phyloP scores from a whole-genome alignment of 805 yeast species.

The Lachancea dasiensis region DNA sequence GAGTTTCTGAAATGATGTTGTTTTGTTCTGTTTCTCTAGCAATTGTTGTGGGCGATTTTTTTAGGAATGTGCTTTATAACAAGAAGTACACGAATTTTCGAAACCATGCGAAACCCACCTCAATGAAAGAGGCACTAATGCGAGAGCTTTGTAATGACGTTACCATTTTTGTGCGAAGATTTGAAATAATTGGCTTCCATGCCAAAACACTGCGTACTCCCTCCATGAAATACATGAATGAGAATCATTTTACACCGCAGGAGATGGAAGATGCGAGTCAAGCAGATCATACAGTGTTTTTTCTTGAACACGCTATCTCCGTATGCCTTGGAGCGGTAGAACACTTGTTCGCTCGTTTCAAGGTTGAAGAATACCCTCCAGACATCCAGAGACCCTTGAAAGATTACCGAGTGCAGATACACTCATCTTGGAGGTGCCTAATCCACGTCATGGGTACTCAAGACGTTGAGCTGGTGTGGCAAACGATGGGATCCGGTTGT shows the following conservation, averaged over 20 bases:
- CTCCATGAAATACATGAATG: constrained; percentile 8
- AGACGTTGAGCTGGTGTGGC: constrained; percentile 4
- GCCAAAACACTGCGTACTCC: constrained; percentile 17
- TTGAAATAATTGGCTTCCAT: constrained; percentile 22
- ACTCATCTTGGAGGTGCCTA: constrained; percentile 8
- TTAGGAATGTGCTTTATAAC: constrained; percentile 19
- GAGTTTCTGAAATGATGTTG: not conserved
- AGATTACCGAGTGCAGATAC: constrained; percentile 1
- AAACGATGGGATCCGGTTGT: not conserved
- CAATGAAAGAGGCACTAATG: constrained; percentile 14
- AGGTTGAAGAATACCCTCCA: constrained; percentile 2
- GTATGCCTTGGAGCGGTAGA: constrained; percentile 8
- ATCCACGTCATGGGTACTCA: constrained; percentile 1
- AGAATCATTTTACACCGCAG: not conserved
- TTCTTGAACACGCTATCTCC: constrained; percentile 3
- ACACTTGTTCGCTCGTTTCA: constrained; percentile 10
- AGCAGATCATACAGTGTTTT: not conserved
- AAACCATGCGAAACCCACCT: constrained; percentile 21
- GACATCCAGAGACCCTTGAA: constrained; percentile 1
- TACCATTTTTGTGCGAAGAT: constrained; percentile 11
- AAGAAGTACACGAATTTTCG: constrained; percentile 27
- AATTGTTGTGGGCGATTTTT: constrained; percentile 13
- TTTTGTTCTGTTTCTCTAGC: constrained; percentile 3
- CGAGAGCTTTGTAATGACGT: constrained; percentile 18
- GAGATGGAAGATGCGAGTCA: not conserved